Conservation (phyloP, 2,329 filamentous ascomycete species). For the Penicillium crustosum region DNA sequence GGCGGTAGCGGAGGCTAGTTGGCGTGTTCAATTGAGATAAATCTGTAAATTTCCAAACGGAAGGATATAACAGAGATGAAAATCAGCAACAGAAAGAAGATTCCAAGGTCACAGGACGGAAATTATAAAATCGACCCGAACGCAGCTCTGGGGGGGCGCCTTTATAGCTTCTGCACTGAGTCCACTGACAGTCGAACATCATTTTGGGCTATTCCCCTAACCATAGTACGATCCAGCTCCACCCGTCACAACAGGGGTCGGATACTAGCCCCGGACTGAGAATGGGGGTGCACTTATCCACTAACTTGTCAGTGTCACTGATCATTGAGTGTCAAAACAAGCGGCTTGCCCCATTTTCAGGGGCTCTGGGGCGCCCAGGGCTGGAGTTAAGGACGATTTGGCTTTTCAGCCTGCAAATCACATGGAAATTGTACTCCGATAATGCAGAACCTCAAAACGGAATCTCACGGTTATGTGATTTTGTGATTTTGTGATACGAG, state of each 20-base stretch:
- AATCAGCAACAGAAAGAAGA: not conserved
- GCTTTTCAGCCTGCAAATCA: not conserved
- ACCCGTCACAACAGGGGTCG: no score
- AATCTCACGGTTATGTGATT: no score
- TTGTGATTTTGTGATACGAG: no score
- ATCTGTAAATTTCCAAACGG: not conserved
- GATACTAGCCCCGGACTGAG: no score
- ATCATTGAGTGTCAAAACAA: not conserved
- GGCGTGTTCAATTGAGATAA: not conserved
- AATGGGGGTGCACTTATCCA: not conserved
- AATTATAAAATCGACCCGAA: no score
- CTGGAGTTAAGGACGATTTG: not conserved
- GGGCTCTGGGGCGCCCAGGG: not conserved
- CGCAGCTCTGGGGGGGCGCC: no score
- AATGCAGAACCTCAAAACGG: not conserved
- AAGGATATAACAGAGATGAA: not conserved
- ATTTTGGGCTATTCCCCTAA: no score
- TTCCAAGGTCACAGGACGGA: no score
- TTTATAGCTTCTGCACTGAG: no score
- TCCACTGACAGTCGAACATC: no score
- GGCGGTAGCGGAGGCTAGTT: not conserved
- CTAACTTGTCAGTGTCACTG: not conserved
- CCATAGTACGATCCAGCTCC: no score
- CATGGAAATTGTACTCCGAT: not conserved
- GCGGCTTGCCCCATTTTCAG: no score